Conservation (phyloP, 108 stramenopile species). For the Fragilariopsis cylindrus region DNA sequence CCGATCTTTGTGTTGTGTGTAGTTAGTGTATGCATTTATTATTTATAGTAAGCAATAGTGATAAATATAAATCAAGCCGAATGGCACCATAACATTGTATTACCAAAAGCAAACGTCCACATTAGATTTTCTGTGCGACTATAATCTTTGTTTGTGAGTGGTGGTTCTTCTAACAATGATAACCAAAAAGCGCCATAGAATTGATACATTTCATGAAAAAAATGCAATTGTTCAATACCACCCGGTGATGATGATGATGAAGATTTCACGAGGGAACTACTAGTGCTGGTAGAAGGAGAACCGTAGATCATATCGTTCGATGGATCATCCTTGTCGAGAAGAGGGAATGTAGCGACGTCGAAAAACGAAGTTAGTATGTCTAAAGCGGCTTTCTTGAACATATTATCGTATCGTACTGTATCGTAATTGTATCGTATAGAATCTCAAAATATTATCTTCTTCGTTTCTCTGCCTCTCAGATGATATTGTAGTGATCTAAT, state of each 20-base stretch:
- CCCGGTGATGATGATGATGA: too few species aligned
- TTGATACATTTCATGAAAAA: not conserved
- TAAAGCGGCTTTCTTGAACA: not conserved
- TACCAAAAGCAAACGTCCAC: not conserved
- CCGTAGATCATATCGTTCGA: not conserved
- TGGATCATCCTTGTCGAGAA: not conserved
- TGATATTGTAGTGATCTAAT: not conserved
- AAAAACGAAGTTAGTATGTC: not conserved
- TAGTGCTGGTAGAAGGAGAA: too few species aligned
- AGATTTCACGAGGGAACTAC: too few species aligned
- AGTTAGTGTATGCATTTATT: too few species aligned
- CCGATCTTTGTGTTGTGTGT: too few species aligned
- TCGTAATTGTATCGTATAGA: not conserved
- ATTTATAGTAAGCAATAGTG: not conserved
- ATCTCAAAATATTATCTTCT: not conserved
- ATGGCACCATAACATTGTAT: not conserved
- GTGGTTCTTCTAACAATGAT: not conserved
- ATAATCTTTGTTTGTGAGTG: not conserved
- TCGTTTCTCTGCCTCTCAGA: too few species aligned
- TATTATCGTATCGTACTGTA: not conserved
- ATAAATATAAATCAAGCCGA: not conserved
- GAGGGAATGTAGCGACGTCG: not conserved
- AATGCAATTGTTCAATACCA: too few species aligned
- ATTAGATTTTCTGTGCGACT: not conserved
- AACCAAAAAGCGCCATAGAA: not conserved